Evolutionary conservation across 208 protist genomes (phyloP), one percentile per base, ranked within the genome.

Genomic region (Acanthamoeba divionensis): DNA sequence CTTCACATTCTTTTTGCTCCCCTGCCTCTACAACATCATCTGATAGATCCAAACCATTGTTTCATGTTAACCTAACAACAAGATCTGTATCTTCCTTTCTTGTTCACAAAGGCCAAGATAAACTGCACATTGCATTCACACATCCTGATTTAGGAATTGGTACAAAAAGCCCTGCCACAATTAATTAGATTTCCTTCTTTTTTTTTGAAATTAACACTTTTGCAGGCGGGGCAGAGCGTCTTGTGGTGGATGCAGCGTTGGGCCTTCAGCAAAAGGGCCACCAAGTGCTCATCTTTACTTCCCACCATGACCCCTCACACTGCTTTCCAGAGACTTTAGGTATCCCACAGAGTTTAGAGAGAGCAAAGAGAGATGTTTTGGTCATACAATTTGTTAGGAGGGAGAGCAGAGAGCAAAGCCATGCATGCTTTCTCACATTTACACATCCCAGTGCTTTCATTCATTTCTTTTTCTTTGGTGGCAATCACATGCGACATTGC

Each of bases 111-210:
- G n/a, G n/a, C 18, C 15, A 31, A 0, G 38, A 33, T 18, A 44
- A 10, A 24, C 18, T 95, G 52, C 93, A 94, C 31, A 91, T 99
- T 0, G 93, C 96, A 15, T 98, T 99, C 89, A 69, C 99, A 4
- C 98, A 99, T 91, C 97, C 98, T 1, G 97, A 99, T 89, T 93
- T 99, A 3, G 97, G 97, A 48, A 97, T 99, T 85, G 98, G 87
- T 83, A 15, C 21, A 21, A 4, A 21, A 29, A 15, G 8, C 24
- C 0, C 10, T 38, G 13, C 6, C 4, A 36, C 44, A 52, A 41
- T 18, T 75, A 24, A 1, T 47, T 45, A n/a, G 41, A 48, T 52
- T 47, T 45, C 18, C n/a, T 31, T 47, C n/a, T 3, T 4, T 33
- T 8, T 26, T 41, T 75, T 75, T 50, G 6, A 41, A 44, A 75